phyloP scores from a whole-genome alignment of 2,329 filamentous ascomycete genomes.

The Tricladium varicosporioides region DNA sequence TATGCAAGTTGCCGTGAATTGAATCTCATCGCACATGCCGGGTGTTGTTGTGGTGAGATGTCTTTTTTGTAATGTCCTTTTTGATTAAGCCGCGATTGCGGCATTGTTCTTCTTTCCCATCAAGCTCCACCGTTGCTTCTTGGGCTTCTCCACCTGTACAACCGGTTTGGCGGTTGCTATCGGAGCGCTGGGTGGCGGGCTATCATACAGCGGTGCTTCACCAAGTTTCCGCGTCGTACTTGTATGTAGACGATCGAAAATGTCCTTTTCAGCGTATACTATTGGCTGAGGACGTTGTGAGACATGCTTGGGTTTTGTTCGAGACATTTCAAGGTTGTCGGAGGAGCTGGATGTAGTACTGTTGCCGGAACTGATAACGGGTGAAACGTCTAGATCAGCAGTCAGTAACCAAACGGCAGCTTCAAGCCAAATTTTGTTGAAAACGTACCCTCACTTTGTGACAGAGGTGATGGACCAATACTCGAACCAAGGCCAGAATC shows the following conservation, averaged over 20 bases:
- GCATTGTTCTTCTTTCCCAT: slow-evolving; percentile 25
- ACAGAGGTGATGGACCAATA: slow-evolving; percentile 27
- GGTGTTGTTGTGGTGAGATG: not conserved
- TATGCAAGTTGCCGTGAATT: not conserved
- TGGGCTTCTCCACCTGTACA: slow-evolving; percentile 17
- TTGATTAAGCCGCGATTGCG: slow-evolving; percentile 16
- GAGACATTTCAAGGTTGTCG: slow-evolving; percentile 27
- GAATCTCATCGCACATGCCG: not conserved
- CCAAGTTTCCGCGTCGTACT: slow-evolving; percentile 33
- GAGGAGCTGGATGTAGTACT: slow-evolving; percentile 26
- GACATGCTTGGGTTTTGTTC: slow-evolving; percentile 6
- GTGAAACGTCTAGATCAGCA: slow-evolving; percentile 23
- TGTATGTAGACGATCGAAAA: slow-evolving; percentile 33
- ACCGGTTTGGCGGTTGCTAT: slow-evolving; percentile 1
- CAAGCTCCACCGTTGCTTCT: slow-evolving; percentile 29
- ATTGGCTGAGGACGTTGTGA: slow-evolving; percentile 22
- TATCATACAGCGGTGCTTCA: slow-evolving; percentile 31
- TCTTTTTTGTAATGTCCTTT: not conserved
- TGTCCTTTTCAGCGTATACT: slow-evolving; percentile 27
- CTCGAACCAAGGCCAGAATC: slow-evolving; percentile 29
- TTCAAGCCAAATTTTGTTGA: not conserved
- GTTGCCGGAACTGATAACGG: slow-evolving; percentile 27
- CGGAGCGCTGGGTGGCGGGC: slow-evolving; percentile 14
- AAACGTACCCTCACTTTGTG: slow-evolving; percentile 30
- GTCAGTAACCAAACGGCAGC: slow-evolving; percentile 6